Evolutionary conservation across 1,284 basidiomycete species (phyloP).

Genomic region (Ustilago vetiveriae): DNA sequence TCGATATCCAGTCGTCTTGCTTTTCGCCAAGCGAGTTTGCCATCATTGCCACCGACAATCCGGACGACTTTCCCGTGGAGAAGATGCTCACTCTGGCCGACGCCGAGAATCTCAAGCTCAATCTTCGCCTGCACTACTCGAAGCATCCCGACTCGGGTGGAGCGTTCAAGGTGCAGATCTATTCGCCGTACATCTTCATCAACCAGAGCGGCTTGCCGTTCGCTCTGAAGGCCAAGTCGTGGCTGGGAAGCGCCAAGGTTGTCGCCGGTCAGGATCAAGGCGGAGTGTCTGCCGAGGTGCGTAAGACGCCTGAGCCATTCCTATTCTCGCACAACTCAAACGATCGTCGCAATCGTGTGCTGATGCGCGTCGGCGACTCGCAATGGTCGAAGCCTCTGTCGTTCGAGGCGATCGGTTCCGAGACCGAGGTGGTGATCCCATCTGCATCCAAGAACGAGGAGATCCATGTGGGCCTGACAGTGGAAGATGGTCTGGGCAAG

Average conservation of each 20-base stretch:
- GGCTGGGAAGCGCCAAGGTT: conserved; percentile 78
- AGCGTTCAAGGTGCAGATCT: conserved; percentile 98
- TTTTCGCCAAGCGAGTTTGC: conserved; percentile 97
- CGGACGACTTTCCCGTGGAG: conserved; percentile 89
- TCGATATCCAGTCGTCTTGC: conserved; percentile 81
- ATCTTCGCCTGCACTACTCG: conserved; percentile 83
- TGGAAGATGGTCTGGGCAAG: conserved; percentile 86
- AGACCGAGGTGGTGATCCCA: conserved; percentile 82
- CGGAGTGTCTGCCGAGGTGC: conserved; percentile 33
- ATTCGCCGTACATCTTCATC: conserved; percentile 87
- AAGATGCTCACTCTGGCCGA: conserved; percentile 79
- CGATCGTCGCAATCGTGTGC: conserved; percentile 83
- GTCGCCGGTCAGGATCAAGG: conserved; percentile 79
- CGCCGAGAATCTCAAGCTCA: conserved; percentile 79
- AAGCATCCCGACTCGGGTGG: conserved; percentile 88
- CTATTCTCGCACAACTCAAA: conserved; percentile 84
- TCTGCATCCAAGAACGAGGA: conserved; percentile 78
- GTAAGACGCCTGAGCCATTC: conserved; percentile 69
- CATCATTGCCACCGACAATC: conserved; percentile 93
- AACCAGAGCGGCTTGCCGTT: conserved; percentile 95
- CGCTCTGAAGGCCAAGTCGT: conserved; percentile 77
- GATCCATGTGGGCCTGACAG: conserved; percentile 87
- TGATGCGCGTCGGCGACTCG: conserved; percentile 86
- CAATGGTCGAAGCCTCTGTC: conserved; percentile 78
- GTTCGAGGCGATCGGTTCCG: conserved; percentile 85